These are phyloP conservation scores for Trametes cubensis DNA, from an alignment of 768 basidiomycete genomes.

Conservation along the genomic window DNA sequence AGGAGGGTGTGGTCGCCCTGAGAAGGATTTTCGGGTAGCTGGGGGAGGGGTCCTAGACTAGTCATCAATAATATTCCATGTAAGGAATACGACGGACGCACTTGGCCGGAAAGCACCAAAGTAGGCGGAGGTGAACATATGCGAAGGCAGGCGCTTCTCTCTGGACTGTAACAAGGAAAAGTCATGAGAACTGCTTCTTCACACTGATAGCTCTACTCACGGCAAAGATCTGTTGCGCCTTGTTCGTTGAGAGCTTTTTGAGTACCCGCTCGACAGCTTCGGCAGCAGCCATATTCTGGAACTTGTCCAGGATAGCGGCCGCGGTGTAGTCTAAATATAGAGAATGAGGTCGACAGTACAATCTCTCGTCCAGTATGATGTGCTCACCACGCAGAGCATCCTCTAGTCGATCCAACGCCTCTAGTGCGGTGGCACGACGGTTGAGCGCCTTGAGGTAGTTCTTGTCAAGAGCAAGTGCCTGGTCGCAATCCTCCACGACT, in stretches of 20 bases:
- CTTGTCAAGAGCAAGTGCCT: constrained; percentile 79
- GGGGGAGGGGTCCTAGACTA: constrained; percentile 60
- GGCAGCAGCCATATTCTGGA: constrained; percentile 79
- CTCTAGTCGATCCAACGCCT: constrained; percentile 70
- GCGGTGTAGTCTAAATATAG: constrained; percentile 81
- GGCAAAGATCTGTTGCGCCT: constrained; percentile 71
- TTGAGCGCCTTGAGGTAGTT: constrained; percentile 91
- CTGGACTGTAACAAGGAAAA: constrained; percentile 50
- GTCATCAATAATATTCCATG: neutral
- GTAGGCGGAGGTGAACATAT: constrained; percentile 92
- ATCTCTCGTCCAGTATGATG: neutral
- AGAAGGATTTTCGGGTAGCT: constrained; percentile 71
- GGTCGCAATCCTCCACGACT: constrained; percentile 87
- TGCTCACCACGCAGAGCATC: constrained; percentile 78
- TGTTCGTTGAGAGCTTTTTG: constrained; percentile 74
- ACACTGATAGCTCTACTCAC: constrained; percentile 41
- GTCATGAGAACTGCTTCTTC: neutral
- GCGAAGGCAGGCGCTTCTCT: constrained; percentile 82
- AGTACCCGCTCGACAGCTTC: constrained; percentile 90
- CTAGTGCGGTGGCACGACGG: constrained; percentile 84
- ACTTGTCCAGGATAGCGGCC: constrained; percentile 92
- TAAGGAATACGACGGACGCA: constrained; percentile 41
- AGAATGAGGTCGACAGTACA: neutral
- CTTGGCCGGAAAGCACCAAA: constrained; percentile 95
- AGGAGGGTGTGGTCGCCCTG: constrained; percentile 84